Conservation (phyloP, 257 asterid species). For the Nicotiana paniculata region DNA sequence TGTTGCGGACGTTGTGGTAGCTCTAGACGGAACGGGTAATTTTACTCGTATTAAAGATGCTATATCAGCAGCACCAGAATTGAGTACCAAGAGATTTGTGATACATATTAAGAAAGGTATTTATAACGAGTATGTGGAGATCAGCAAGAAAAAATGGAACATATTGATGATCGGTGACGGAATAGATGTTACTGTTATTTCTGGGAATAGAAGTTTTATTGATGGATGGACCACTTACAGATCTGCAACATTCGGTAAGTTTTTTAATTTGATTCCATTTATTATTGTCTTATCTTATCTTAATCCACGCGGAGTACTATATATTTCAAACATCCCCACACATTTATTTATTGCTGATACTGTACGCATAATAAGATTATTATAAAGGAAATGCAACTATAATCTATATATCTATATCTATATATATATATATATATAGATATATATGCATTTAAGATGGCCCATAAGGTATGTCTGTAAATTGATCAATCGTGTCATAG, state of each 20-base stretch:
- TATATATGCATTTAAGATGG: background rate
- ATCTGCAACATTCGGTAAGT: conserved; percentile 67
- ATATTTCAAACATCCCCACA: background rate
- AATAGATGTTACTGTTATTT: conserved; percentile 42
- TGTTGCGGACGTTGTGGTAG: conserved; percentile 42
- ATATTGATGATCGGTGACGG: conserved; percentile 67
- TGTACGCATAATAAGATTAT: background rate
- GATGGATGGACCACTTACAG: conserved; percentile 69
- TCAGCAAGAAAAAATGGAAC: conserved; percentile 57
- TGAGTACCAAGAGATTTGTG: conserved; percentile 30
- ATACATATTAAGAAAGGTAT: conserved; percentile 53
- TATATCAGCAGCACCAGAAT: conserved; percentile 36
- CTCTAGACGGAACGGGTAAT: conserved; percentile 55
- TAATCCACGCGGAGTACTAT: background rate
- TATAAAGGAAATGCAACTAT: background rate
- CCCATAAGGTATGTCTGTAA: background rate
- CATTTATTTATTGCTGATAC: background rate
- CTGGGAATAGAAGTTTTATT: conserved; percentile 46
- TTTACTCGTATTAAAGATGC: conserved; percentile 38
- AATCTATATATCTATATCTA: no score
- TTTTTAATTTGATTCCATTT: background rate
- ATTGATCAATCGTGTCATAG: background rate
- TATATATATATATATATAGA: no score
- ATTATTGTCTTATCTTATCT: background rate
- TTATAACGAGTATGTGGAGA: conserved; percentile 48